Base-by-base conservation (phyloP, 345 rosid genomes). In the Rhodamnia argentea region DNA sequence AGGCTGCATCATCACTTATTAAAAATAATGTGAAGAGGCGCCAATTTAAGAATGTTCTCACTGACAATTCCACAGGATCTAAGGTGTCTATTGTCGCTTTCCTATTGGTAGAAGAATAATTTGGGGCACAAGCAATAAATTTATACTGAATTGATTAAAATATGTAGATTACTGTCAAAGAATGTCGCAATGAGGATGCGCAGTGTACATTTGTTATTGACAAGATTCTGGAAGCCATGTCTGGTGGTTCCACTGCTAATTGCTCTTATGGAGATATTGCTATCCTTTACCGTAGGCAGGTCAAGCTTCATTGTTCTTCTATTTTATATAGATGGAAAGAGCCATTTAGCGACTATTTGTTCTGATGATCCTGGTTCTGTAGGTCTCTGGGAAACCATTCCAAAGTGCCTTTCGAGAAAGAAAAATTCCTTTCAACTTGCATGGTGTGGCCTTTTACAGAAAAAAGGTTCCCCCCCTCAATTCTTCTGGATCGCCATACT, bases 211-310 rank as follows among this genome's bases (percentile, higher is more conserved):
- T 89, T 91, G 96, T 95, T 83, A 87, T 93, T 86, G 98, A 96
- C 94, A 96, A 95, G 94, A 95, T 95, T 86, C 87, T 95, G 89
- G 98, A 94, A 92, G 89, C 82, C 87, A 90, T 89, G 44, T 90
- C 92, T 86, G 81, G 87, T 86, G 85, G 88, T 85, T 84, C 94
- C 56, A 82, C 89, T 84, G 89, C 88, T 84, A 91, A 91, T 87
- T 90, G 87, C 83, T 93, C 93, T 89, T 93, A 91, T 91, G 95
- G 97, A 47, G 91, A 88, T 74, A 91, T 95, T 87, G 97, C 98
- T 82, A 92, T 96, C 90, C 97, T 95, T 60, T 95, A 95, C 86
- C 92, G 99, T 93, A 94, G 98, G 93, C 99, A 96, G 99, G 98
- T 95, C 87, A 89, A 92, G 84, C 85, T 88, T 87, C 59, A 54